Evolutionary conservation across 345 rosid genomes (phyloP).

Genomic region (Arabis alpina): DNA sequence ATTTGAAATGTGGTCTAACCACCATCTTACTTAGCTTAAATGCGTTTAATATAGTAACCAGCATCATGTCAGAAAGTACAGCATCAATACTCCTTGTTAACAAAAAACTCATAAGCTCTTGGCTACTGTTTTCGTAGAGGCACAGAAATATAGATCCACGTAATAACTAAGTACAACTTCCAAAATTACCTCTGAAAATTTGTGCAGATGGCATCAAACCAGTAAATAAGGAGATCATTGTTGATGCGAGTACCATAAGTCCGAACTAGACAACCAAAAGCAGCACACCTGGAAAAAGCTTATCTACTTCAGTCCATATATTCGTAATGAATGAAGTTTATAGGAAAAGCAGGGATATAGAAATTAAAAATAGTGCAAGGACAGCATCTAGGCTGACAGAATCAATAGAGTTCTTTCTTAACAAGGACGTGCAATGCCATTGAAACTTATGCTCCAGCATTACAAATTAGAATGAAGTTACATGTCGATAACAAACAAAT

Average conservation of each 20-base stretch:
- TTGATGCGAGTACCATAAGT: conserved; percentile 62
- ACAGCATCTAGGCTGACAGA: conserved; percentile 30
- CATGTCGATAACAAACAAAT: conserved; percentile 23
- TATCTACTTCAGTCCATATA: conserved; percentile 29
- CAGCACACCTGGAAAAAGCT: conserved; percentile 67
- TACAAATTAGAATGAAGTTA: conserved; percentile 18
- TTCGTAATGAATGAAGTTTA: conserved; percentile 10
- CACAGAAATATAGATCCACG: conserved; percentile 29
- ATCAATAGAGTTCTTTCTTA: conserved; percentile 15
- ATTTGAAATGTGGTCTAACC: too few species aligned
- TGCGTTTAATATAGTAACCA: too few species aligned
- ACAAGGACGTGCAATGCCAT: conserved; percentile 13
- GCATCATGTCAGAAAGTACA: too few species aligned
- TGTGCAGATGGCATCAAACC: conserved; percentile 83
- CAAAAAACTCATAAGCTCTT: conserved; percentile 34
- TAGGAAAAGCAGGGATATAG: conserved; percentile 14
- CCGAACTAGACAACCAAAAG: conserved; percentile 68
- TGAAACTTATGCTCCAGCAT: conserved; percentile 8
- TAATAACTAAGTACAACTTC: conserved; percentile 26
- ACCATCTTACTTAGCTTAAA: too few species aligned
- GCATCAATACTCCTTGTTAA: too few species aligned
- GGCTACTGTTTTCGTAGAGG: conserved; percentile 16
- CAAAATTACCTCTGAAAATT: conserved; percentile 75
- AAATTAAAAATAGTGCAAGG: conserved; percentile 13
- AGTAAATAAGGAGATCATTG: conserved; percentile 61